Evolutionary conservation across 2,329 filamentous ascomycete genomes (phyloP).

Genomic region (Mycocentrospora acerina): DNA sequence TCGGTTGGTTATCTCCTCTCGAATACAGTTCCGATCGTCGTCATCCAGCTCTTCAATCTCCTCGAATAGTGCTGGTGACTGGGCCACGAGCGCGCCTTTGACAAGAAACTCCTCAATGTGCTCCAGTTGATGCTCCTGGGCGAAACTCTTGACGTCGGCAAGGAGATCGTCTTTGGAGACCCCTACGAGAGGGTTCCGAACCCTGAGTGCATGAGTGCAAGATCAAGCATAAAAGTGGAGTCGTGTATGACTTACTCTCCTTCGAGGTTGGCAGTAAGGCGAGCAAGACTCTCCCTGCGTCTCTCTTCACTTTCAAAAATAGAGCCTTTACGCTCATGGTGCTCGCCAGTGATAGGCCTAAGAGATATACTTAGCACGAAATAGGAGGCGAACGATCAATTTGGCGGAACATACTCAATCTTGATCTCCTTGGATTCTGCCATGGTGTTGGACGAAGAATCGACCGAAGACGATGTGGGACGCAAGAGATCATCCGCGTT

Average conservation of each 20-base stretch:
- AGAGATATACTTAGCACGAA: slow-evolving; percentile 4
- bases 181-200: slow-evolving; percentile 59
- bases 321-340: slow-evolving; percentile 24
- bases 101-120: slow-evolving; percentile 61
- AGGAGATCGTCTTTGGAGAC: slow-evolving; percentile 57
- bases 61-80: slow-evolving; percentile 65
- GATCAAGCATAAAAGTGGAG: background rate
- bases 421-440: slow-evolving; percentile 17
- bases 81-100: slow-evolving; percentile 65
- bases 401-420: slow-evolving; percentile 14
- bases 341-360: slow-evolving; percentile 16
- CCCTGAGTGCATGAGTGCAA: slow-evolving; percentile 40
- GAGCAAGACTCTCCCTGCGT: slow-evolving; percentile 25
- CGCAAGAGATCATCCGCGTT: background rate
- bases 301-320: slow-evolving; percentile 23
- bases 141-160: slow-evolving; percentile 61
- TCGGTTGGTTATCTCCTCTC: slow-evolving; percentile 64
- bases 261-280: slow-evolving; percentile 30
- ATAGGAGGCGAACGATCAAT: background rate
- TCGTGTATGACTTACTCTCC: slow-evolving; percentile 40
- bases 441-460: slow-evolving; percentile 8
- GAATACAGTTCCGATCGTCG: slow-evolving; percentile 60
- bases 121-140: slow-evolving; percentile 58
- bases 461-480: background rate
- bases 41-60: slow-evolving; percentile 63